Base-by-base conservation (phyloP, 1,284 basidiomycete genomes). In the Xerocomus amazonicus region DNA sequence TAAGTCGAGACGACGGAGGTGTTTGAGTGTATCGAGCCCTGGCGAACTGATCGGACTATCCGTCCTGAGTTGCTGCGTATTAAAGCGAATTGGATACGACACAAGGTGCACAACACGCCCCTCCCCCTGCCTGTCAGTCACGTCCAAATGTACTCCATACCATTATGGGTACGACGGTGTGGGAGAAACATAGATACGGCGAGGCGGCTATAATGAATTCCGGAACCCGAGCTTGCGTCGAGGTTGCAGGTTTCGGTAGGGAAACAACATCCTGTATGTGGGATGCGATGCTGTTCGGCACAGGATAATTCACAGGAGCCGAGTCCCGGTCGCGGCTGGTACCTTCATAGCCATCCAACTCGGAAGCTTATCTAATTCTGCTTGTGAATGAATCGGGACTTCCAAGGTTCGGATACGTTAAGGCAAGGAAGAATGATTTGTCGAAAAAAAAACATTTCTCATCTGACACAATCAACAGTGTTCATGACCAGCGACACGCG, bases 281-380 rank as follows among this genome's bases (percentile, higher is more conserved):
- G 42, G 19, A 23, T 23, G n/a, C 34, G 35, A 51, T 46, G 38
- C 43, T 49, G 41, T 49, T 45, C 44, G 31, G 31, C 43, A 48
- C 55, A 54, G 48, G 57, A 45, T 48, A 46, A 9, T 19, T 23
- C 19, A 23, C 41, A 46, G 46, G 54, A 45, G 45, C 61, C 59
- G 53, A 53, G 33, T 43, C 39, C 16, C 48, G 53, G 51, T 40
- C 34, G 48, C 49, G 50, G 48, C 40, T 23, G 19, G 19, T 23
- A 23, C 19, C 19, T 42, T 47, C 59, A 53, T 52, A 51, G 54
- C 63, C 62, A 56, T 55, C 13, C 12, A 51, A 10, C 35, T 58
- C 65, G 62, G 65, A 67, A 29, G 59, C 60, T 64, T 66, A 67
- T 44, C 52, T 67, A 64, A 64, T 60, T 28, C 9, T 34, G 39